phyloP scores from a whole-genome alignment of 768 basidiomycete genomes.

The Boletellus ananas region DNA sequence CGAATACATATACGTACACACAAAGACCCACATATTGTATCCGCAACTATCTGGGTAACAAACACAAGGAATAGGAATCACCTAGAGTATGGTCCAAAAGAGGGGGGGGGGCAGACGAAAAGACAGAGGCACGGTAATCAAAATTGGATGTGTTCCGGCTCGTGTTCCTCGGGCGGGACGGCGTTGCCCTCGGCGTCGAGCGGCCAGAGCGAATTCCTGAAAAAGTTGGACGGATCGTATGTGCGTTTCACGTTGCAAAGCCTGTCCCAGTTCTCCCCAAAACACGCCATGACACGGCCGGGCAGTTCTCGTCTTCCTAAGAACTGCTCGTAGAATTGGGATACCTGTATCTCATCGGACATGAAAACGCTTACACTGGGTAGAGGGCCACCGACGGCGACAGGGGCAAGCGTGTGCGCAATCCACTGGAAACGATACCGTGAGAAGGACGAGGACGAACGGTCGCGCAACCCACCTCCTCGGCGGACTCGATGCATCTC shows the following conservation, averaged over 20 bases:
- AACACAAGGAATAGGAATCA: no score
- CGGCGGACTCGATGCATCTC: constrained; percentile 76
- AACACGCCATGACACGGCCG: constrained; percentile 59
- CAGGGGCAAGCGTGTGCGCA: constrained; percentile 61
- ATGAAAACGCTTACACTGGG: constrained; percentile 63
- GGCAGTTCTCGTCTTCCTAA: constrained; percentile 67
- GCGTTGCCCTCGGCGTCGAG: constrained; percentile 51
- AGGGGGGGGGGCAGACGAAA: no score
- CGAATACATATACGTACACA: no score
- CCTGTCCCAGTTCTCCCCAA: constrained; percentile 71
- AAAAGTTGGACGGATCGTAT: constrained; percentile 76
- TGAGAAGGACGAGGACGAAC: constrained; percentile 8
- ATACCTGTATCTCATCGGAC: constrained; percentile 13
- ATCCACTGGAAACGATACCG: constrained; percentile 60
- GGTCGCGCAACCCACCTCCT: constrained; percentile 52
- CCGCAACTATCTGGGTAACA: no score
- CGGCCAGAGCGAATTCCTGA: constrained; percentile 81
- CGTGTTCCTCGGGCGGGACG: constrained; percentile 57
- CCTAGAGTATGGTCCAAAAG: no score
- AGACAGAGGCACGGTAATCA: constrained; percentile 5
- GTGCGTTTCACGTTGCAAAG: constrained; percentile 65
- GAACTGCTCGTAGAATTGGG: constrained; percentile 48
- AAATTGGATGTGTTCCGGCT: constrained; percentile 41
- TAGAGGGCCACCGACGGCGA: constrained; percentile 74
- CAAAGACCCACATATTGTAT: no score